Evolutionary conservation across 148 eudicot genomes (phyloP), one percentile per base, ranked within the genome.

Genomic region (Arbutus unedo): DNA sequence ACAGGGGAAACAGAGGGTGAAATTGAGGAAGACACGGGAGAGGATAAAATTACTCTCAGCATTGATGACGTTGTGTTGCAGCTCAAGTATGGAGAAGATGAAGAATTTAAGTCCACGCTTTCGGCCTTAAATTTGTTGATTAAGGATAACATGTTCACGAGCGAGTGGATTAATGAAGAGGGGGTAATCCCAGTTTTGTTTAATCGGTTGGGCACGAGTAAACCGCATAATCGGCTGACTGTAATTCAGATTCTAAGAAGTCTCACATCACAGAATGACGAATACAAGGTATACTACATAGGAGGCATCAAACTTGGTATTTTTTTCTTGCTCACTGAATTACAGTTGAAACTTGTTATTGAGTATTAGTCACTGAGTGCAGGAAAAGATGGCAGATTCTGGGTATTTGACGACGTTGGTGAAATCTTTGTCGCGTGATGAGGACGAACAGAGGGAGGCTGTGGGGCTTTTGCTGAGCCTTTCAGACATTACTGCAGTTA

Each of bases 361-460:
- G 2, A 64, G 5, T 64, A 23, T 15, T 23, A 23, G 70, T 64
- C 25, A 2, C 9, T 64, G 70, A 78, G 77, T 82, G 86, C 95
- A 94, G 99, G 97, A 92, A 81, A 89, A 82, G 77, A 94, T 96
- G 97, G 90, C 87, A 41, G 95, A 93, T 21, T 77, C 86, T n/a
- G 87, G 77, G 50, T 90, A 79, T 79, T 82, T 96, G 77, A 86
- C 92, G 16, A 83, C 87, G 64, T 57, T 94, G 55, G 98, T 93
- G 74, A 96, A 92, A 85, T 94, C 94, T 7, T 82, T 96, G 87
- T 89, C 93, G 5, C 78, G 94, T 49, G 95, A 90, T 68, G 89
- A 76, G 76, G 90, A 84, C 47, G 99, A 96, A 77, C 91, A 89
- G 68, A 91, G 90, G 81, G 99, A 91, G 85, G 95, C 99, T 2